phyloP scores from a whole-genome alignment of 352 stramenopile species.

The Plasmopara muralis region DNA sequence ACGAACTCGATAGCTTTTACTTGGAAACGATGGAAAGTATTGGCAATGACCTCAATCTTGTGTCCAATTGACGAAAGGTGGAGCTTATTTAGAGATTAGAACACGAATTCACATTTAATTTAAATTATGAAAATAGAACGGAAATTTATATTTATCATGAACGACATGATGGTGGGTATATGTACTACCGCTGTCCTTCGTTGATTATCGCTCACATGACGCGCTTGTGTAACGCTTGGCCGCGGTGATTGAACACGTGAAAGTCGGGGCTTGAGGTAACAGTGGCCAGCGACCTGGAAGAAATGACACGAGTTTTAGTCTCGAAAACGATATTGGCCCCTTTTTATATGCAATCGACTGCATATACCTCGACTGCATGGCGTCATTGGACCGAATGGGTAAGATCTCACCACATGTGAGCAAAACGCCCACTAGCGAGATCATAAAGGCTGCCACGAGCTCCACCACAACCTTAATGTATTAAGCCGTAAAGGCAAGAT shows the following conservation, averaged over 20 bases:
- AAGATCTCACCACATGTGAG: slow-evolving; percentile 62
- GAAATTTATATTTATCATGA: background rate
- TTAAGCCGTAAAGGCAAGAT: slow-evolving; percentile 4
- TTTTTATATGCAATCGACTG: background rate
- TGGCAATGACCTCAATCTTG: slow-evolving; percentile 48
- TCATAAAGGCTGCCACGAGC: slow-evolving; percentile 56
- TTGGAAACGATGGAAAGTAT: slow-evolving; percentile 63
- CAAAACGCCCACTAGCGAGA: slow-evolving; percentile 63
- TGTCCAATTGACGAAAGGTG: slow-evolving; percentile 35
- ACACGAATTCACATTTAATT: slow-evolving; percentile 1
- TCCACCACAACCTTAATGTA: slow-evolving; percentile 54
- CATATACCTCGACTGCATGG: slow-evolving; percentile 52
- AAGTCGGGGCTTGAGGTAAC: slow-evolving; percentile 71
- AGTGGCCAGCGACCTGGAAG: slow-evolving; percentile 46
- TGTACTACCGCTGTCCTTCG: too few species aligned
- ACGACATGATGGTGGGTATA: background rate
- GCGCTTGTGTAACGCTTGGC: slow-evolving; percentile 65
- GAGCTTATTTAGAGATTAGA: slow-evolving; percentile 19
- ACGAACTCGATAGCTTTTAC: slow-evolving; percentile 81
- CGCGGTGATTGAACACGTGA: slow-evolving; percentile 78
- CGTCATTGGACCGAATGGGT: slow-evolving; percentile 64
- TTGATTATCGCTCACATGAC: slow-evolving; percentile 27
- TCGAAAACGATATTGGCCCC: background rate
- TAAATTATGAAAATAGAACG: slow-evolving; percentile 23
- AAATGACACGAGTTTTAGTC: slow-evolving; percentile 1